Conservation (phyloP, 2,329 filamentous ascomycete genomes). For the Akanthomyces dipterigenus region DNA sequence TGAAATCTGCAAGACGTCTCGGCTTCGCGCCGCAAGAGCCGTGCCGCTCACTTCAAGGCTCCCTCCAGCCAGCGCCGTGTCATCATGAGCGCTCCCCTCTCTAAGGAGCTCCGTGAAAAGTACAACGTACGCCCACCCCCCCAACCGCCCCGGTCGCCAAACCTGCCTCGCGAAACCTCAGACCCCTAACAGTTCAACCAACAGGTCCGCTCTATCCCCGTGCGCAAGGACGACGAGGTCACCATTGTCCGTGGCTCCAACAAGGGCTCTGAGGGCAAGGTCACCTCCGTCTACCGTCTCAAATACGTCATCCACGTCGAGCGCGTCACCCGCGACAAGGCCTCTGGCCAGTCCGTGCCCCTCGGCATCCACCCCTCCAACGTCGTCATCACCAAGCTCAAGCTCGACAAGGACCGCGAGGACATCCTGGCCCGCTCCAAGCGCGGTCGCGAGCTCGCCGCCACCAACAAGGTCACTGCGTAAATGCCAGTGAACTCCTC, state of each 20-base stretch:
- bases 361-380: conserved; percentile 94
- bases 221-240: conserved; percentile 97
- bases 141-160: not conserved
- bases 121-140: conserved; percentile 71
- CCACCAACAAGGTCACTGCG: conserved; percentile 62
- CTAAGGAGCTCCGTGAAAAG: conserved; percentile 97
- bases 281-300: conserved; percentile 95
- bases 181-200: not conserved
- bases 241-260: conserved; percentile 84
- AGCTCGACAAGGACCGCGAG: conserved; percentile 95
- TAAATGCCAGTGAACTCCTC: conserved; percentile 27
- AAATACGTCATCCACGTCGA: conserved; percentile 98
- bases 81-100: conserved; percentile 94
- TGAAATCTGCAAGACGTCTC: conserved; percentile 40
- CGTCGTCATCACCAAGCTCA: conserved; percentile 97
- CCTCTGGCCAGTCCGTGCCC: conserved; percentile 90
- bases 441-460: conserved; percentile 67
- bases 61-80: conserved; percentile 89
- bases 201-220: conserved; percentile 88
- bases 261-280: conserved; percentile 98
- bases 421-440: conserved; percentile 80
- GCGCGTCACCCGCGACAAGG: conserved; percentile 95
- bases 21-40: conserved; percentile 95
- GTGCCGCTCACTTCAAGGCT: conserved; percentile 96
- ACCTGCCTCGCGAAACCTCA: no score